These are phyloP conservation scores for Crithidia expoeki DNA, from an alignment of 208 protist genomes.

Conservation along the genomic window DNA sequence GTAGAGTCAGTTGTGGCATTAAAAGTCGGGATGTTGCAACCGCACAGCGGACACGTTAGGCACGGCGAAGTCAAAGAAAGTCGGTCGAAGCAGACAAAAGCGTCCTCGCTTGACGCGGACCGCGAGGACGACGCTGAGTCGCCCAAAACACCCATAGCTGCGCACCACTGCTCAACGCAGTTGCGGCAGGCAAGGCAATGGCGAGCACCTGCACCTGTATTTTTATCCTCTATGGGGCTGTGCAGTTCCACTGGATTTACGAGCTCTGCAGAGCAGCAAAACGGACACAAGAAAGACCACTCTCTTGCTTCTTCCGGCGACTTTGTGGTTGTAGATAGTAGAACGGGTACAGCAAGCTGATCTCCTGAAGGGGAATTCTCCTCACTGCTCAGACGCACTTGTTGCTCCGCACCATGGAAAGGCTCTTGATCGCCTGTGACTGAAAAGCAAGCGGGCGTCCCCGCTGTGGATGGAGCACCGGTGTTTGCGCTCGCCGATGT, in stretches of 20 bases:
- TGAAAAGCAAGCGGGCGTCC: background rate
- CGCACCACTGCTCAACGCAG: conserved; percentile 37
- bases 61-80: background rate
- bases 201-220: background rate
- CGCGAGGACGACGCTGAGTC: background rate
- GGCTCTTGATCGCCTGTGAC: background rate
- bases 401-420: background rate
- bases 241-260: conserved; percentile 52
- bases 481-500: background rate
- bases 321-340: background rate
- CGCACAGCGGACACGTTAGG: conserved; percentile 23
- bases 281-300: conserved; percentile 40
- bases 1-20: background rate
- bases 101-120: background rate
- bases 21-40: background rate
- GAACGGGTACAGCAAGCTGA: background rate
- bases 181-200: conserved; percentile 43
- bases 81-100: background rate
- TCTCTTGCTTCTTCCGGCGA: background rate
- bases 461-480: background rate
- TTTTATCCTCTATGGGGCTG: background rate
- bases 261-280: conserved; percentile 40
- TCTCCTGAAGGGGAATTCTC: background rate
- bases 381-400: conserved; percentile 20
- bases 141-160: conserved; percentile 4